These are phyloP conservation scores for Zygosaccharomyces gambellarensis DNA, from an alignment of 805 yeast genomes.

Conservation along the genomic window DNA sequence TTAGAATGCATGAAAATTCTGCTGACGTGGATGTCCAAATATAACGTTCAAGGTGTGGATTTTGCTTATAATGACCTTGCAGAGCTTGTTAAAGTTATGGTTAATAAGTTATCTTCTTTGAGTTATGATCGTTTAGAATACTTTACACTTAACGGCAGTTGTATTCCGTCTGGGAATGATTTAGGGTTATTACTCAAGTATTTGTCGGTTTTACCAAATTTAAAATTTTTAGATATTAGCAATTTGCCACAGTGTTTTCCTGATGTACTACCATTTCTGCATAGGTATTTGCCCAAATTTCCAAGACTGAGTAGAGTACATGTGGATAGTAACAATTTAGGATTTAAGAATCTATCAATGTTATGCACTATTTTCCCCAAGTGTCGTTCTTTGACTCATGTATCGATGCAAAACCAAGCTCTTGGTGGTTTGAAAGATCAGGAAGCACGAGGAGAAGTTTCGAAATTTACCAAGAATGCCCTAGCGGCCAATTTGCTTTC, in stretches of 20 bases:
- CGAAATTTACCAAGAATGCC: slow-evolving; percentile 43
- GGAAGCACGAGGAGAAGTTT: slow-evolving; percentile 4
- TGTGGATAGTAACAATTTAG: slow-evolving; percentile 61
- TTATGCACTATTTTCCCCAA: slow-evolving; percentile 66
- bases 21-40: slow-evolving; percentile 51
- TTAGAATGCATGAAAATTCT: slow-evolving; percentile 54
- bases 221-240: slow-evolving; percentile 73
- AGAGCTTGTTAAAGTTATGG: slow-evolving; percentile 28
- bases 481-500: slow-evolving; percentile 62
- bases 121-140: slow-evolving; percentile 36
- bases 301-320: slow-evolving; percentile 60
- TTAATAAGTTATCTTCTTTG: slow-evolving; percentile 20
- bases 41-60: slow-evolving; percentile 59
- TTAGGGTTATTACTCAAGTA: slow-evolving; percentile 45
- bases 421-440: slow-evolving; percentile 1
- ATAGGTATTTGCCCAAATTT: slow-evolving; percentile 64
- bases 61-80: slow-evolving; percentile 73
- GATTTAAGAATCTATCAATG: slow-evolving; percentile 49
- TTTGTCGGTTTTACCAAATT: slow-evolving; percentile 49
- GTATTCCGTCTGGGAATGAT: slow-evolving; percentile 49
- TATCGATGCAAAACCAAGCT: slow-evolving; percentile 63
- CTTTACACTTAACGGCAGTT: slow-evolving; percentile 63
- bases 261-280: slow-evolving; percentile 49
- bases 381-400: slow-evolving; percentile 59
- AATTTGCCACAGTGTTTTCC: slow-evolving; percentile 67